Evolutionary conservation across 306 rosid species (phyloP), one percentile per base, ranked within the genome.

Genomic region (Lotus japonicus): DNA sequence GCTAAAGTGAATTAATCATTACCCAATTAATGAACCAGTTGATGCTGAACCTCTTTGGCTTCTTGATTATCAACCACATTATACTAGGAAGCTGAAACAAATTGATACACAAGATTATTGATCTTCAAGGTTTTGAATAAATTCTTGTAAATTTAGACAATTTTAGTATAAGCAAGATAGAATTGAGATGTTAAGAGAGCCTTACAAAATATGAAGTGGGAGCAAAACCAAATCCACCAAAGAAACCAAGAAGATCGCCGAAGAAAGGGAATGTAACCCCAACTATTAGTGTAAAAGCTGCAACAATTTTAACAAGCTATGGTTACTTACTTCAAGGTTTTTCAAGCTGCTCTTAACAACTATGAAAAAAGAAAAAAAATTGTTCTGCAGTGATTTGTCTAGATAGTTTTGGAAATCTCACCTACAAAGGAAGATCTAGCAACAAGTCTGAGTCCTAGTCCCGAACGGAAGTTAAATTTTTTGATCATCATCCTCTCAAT

Each of bases 21-120:
- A 94, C 99, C 99, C 96, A 94, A 58, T 94, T 94, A 83, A 90
- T 74, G 68, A 90, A 81, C 99, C 99, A 94, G 9, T 76, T 85
- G 74, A 58, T 9, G 85, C 97, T 78, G 77, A 81, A 90, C 76
- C 95, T 81, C 73, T 83, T 78, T 43, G 99, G 99, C 70, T 94
- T 94, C 90, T 84, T 94, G 61, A 94, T 86, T 50, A 82, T 63
- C 11, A 94, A 81, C 99, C 99, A 94, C 85, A 94, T 94, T 13
- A 90, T 73, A 75, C 96, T 80, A 0, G 97, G 99, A 76, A 94
- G 96, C 97, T 94, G 85, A 78, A 70, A 67, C 19, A 56, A 56
- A 70, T 66, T 8, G 9, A 19, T 13, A 15, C 9, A 18, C 60
- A 50, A 63, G 52, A 8, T 76, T 54, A 67, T 49, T 68, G 16